Percentiles rank a stretch among this genome's conserved stretches.
phyloP scores from a whole-genome alignment of 139 green algal genomes.

The Tetratostichococcus sp. region DNA sequence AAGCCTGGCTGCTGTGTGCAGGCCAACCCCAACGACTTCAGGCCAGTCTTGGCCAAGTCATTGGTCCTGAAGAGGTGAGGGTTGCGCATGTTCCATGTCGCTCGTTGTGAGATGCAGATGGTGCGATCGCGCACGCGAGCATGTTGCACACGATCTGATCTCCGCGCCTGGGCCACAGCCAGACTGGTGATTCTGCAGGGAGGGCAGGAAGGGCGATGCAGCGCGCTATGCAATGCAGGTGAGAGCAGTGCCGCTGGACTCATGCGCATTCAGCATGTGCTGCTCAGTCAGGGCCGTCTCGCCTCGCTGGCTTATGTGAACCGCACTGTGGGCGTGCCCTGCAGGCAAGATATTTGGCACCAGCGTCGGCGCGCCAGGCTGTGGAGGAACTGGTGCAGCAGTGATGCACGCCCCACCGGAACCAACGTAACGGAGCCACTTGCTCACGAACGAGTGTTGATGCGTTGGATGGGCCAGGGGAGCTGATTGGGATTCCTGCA shows the following conservation, averaged over 20 bases:
- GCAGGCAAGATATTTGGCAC: conserved; percentile 36
- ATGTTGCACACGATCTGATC: too few relatives aligned
- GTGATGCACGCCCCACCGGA: too few relatives aligned
- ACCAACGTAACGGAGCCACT: not conserved
- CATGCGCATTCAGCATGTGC: too few relatives aligned
- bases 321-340: not conserved
- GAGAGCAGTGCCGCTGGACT: too few relatives aligned
- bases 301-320: too few relatives aligned
- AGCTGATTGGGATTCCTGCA: too few relatives aligned
- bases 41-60: conserved; percentile 29
- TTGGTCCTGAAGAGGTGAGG: conserved; percentile 34
- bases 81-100: conserved; percentile 24
- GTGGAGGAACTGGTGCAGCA: conserved; percentile 19
- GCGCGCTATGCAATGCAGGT: conserved; percentile 26
- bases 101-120: conserved; percentile 23
- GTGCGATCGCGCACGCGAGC: too few relatives aligned
- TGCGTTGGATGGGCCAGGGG: too few relatives aligned
- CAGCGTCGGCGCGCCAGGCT: conserved; percentile 3
- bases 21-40: conserved; percentile 34
- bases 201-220: conserved; percentile 34
- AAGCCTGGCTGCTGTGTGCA: not conserved
- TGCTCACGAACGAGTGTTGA: too few relatives aligned
- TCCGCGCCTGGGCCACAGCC: too few relatives aligned
- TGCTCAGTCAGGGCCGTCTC: too few relatives aligned
- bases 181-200: not conserved